phyloP scores from a whole-genome alignment of 2,329 filamentous ascomycete species.

The Fusarium verrucosum region DNA sequence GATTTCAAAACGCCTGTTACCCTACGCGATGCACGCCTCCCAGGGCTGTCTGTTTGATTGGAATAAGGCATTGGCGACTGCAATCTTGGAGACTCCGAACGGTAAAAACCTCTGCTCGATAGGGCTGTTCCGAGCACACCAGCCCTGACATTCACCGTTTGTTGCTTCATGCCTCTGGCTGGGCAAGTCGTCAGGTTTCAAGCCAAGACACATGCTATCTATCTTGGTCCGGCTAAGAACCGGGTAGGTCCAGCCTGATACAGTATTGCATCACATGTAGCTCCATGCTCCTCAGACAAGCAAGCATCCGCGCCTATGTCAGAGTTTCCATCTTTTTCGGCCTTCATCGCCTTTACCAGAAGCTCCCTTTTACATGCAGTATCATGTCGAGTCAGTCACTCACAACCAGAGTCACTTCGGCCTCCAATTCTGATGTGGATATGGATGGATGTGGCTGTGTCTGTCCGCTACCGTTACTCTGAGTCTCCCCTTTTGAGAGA shows the following conservation, averaged over 20 bases:
- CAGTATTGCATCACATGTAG: slow-evolving; percentile 12
- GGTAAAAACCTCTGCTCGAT: slow-evolving; percentile 18
- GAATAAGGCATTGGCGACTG: slow-evolving; percentile 41
- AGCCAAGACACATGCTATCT: slow-evolving; percentile 18
- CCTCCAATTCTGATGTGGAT: slow-evolving; percentile 31
- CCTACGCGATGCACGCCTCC: slow-evolving; percentile 28
- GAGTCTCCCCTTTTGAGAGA: slow-evolving; percentile 35
- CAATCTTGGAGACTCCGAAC: slow-evolving; percentile 42
- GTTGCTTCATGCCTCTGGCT: slow-evolving; percentile 18
- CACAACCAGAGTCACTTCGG: slow-evolving; percentile 40
- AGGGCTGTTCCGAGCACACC: slow-evolving; percentile 38
- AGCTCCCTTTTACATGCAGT: slow-evolving; percentile 26
- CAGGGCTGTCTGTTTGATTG: slow-evolving; percentile 20
- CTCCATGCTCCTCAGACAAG: slow-evolving; percentile 15
- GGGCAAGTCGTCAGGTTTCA: slow-evolving; percentile 18
- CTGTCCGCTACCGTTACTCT: slow-evolving; percentile 21
- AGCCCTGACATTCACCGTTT: slow-evolving; percentile 4
- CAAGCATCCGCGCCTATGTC: slow-evolving; percentile 23
- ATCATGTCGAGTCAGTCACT: slow-evolving; percentile 22
- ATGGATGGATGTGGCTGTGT: slow-evolving; percentile 18
- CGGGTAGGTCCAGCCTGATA: slow-evolving; percentile 22
- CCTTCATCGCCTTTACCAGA: slow-evolving; percentile 30
- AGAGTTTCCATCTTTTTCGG: slow-evolving; percentile 25
- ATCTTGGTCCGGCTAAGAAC: slow-evolving; percentile 15
- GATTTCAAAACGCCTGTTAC: slow-evolving; percentile 34